A percentile compares a stretch with the other conserved stretches of the same genome.
Conservation (phyloP, 805 yeast genomes). For the Pichia sporocuriosa region DNA sequence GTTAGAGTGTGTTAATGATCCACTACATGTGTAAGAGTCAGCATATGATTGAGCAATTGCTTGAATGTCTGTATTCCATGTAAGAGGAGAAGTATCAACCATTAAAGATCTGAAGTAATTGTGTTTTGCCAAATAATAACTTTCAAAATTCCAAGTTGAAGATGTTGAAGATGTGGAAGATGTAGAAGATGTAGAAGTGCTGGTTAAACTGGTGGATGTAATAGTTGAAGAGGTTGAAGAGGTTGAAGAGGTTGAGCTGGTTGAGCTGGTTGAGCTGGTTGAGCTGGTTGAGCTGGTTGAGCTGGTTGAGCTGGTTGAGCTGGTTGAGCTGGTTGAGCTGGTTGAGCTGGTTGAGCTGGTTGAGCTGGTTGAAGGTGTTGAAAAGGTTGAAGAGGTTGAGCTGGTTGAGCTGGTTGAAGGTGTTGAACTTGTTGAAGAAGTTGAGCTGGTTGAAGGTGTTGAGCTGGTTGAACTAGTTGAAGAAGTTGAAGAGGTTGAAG, state of each 20-base stretch:
- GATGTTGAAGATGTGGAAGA: conserved; percentile 16
- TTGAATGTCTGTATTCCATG: conserved; percentile 52
- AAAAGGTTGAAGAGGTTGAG: background rate
- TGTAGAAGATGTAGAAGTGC: conserved; percentile 18
- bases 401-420: conserved; percentile 17
- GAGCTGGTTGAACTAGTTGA: background rate
- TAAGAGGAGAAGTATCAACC: conserved; percentile 37
- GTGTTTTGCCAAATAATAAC: conserved; percentile 50
- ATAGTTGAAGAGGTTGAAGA: conserved; percentile 11
- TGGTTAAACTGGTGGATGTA: conserved; percentile 6
- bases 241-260: conserved; percentile 9
- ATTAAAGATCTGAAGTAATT: conserved; percentile 52
- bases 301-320: conserved; percentile 1
- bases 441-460: conserved; percentile 1
- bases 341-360: too few species aligned
- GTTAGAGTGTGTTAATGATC: conserved; percentile 53
- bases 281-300: conserved; percentile 11
- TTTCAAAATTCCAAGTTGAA: conserved; percentile 30
- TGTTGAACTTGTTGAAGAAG: conserved; percentile 1
- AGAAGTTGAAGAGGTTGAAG: background rate
- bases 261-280: conserved; percentile 12
- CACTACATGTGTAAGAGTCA: conserved; percentile 47
- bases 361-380: conserved; percentile 11
- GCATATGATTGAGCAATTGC: conserved; percentile 53
- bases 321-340: conserved; percentile 8